phyloP scores from a whole-genome alignment of 2,329 filamentous ascomycete species.

The Talaromyces amestolkiae region DNA sequence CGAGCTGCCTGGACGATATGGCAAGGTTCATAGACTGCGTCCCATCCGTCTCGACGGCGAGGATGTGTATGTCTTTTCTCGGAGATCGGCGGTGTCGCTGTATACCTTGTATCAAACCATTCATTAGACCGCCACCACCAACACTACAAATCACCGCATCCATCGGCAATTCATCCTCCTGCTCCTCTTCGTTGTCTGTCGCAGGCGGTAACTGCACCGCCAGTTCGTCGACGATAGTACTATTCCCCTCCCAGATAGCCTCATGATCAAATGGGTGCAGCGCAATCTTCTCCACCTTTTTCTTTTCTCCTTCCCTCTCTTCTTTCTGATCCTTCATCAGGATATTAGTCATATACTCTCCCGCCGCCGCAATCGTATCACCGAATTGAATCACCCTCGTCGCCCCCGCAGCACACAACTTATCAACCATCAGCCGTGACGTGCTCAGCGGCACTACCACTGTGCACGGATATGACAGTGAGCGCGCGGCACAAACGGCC shows the following conservation, averaged over 20 bases:
- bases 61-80: conserved; percentile 49
- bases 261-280: conserved; percentile 47
- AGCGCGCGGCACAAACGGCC: conserved; percentile 68
- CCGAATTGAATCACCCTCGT: conserved; percentile 66
- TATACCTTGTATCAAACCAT: conserved; percentile 70
- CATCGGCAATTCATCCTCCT: conserved; percentile 41
- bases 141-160: conserved; percentile 75
- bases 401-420: conserved; percentile 66
- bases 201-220: conserved; percentile 39
- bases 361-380: conserved; percentile 66
- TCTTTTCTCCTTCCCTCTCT: conserved; percentile 22
- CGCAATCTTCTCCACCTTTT: conserved; percentile 39
- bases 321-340: conserved; percentile 30
- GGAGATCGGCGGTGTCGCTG: conserved; percentile 46
- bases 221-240: conserved; percentile 46
- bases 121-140: conserved; percentile 76
- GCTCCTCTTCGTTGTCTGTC: conserved; percentile 19
- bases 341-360: conserved; percentile 61
- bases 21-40: conserved; percentile 68
- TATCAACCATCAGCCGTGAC: conserved; percentile 66
- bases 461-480: conserved; percentile 65
- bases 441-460: conserved; percentile 70
- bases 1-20: conserved; percentile 53
- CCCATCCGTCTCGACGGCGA: conserved; percentile 74
- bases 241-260: conserved; percentile 47